Conservation (phyloP, 2,329 filamentous ascomycete genomes). For the Claviceps sp. region DNA sequence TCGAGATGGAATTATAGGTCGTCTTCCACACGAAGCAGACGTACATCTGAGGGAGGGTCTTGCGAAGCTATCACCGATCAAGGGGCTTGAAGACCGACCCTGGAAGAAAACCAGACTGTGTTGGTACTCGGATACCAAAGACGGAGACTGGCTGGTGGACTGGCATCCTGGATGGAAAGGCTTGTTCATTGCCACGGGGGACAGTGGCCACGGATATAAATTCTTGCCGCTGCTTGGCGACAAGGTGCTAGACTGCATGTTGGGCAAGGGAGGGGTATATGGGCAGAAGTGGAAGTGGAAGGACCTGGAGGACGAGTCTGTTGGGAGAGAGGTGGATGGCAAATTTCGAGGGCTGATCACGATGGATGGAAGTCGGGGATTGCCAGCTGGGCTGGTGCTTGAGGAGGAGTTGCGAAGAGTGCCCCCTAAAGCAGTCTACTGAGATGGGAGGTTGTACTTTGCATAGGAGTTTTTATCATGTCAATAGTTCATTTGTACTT, state of each 20-base stretch:
- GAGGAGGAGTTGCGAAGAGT: constrained; percentile 25
- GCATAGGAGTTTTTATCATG: too few relatives aligned
- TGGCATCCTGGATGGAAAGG: constrained; percentile 49
- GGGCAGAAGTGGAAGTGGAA: constrained; percentile 51
- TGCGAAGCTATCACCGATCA: constrained; percentile 43
- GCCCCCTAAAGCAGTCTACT: neutral
- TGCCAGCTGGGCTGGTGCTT: constrained; percentile 31
- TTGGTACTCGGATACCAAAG: constrained; percentile 65
- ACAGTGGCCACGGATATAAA: constrained; percentile 55
- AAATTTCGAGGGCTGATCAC: constrained; percentile 29
- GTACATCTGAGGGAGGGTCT: constrained; percentile 48
- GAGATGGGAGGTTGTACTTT: too few relatives aligned
- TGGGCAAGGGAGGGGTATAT: constrained; percentile 35
- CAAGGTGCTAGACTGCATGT: constrained; percentile 43
- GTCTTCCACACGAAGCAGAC: constrained; percentile 47
- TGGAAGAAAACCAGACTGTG: constrained; percentile 53
- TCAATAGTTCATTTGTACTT: too few relatives aligned
- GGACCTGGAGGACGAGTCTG: constrained; percentile 30
- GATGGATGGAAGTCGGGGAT: constrained; percentile 40
- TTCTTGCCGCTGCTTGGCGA: constrained; percentile 55
- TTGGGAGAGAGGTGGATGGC: constrained; percentile 20
- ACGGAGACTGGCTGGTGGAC: constrained; percentile 57
- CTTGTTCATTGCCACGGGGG: constrained; percentile 48
- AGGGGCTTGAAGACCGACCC: constrained; percentile 40
- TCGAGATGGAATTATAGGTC: constrained; percentile 26